Evolutionary conservation across 179 eudicot genomes (phyloP).

Genomic region (Nepenthes alata): DNA sequence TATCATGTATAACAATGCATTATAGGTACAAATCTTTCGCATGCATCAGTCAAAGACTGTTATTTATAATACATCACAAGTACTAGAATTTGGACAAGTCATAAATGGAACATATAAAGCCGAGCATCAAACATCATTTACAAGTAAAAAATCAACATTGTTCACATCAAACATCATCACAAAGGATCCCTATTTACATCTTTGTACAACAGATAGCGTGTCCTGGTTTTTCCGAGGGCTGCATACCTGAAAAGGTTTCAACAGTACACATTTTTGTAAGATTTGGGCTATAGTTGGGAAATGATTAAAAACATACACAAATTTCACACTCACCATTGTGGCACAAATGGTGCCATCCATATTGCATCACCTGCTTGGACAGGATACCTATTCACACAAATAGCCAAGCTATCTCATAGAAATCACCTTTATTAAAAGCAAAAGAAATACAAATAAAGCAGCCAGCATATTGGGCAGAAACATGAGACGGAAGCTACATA

Average conservation of each 20-base stretch:
- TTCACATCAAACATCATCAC: conserved; percentile 11
- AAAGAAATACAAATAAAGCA: not conserved
- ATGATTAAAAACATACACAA: not conserved
- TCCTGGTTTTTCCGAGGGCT: conserved; percentile 77
- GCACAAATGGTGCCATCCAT: conserved; percentile 99
- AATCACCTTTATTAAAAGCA: not conserved
- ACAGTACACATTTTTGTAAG: not conserved
- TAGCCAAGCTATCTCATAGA: not conserved
- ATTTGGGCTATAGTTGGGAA: not conserved
- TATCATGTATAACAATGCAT: too few relatives aligned
- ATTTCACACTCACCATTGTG: conserved; percentile 65
- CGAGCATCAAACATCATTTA: too few relatives aligned
- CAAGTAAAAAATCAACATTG: not conserved
- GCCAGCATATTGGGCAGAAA: not conserved
- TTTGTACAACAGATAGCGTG: conserved; percentile 86
- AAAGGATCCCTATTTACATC: conserved; percentile 90
- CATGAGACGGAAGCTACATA: too few relatives aligned
- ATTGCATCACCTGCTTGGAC: conserved; percentile 90
- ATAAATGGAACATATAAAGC: too few relatives aligned
- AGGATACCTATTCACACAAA: conserved; percentile 62
- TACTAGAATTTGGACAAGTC: too few relatives aligned
- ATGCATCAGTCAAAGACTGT: too few relatives aligned
- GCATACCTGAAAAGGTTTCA: conserved; percentile 57
- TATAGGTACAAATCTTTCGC: too few relatives aligned
- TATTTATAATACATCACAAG: too few relatives aligned